These are phyloP conservation scores for Fusarium lyarnte DNA, from an alignment of 2,329 filamentous ascomycete genomes.

Conservation along the genomic window DNA sequence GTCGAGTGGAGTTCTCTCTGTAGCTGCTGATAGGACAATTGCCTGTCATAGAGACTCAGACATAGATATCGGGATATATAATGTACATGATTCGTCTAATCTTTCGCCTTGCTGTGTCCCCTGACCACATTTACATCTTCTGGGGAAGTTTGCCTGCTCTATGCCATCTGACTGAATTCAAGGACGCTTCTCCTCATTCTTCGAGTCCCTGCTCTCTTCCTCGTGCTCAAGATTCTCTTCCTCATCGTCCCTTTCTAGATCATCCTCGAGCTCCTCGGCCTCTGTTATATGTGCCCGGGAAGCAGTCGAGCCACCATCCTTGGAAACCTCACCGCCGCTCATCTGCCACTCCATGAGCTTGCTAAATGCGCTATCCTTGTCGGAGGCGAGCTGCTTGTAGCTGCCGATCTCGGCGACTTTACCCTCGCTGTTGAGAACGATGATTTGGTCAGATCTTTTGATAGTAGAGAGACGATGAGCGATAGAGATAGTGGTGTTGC, in stretches of 20 bases:
- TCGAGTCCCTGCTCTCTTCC: slow-evolving; percentile 36
- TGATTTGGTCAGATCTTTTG: slow-evolving; percentile 93
- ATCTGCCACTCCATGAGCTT: slow-evolving; percentile 99
- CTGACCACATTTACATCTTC: slow-evolving; percentile 34
- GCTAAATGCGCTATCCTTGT: slow-evolving; percentile 84
- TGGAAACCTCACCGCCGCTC: slow-evolving; percentile 77
- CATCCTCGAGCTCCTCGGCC: slow-evolving; percentile 62
- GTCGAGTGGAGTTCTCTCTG: slow-evolving; percentile 43
- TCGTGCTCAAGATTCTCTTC: slow-evolving; percentile 47
- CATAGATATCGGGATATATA: slow-evolving; percentile 43
- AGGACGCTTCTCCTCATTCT: slow-evolving; percentile 32
- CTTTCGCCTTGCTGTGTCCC: slow-evolving; percentile 14
- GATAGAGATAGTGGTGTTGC: slow-evolving; percentile 97
- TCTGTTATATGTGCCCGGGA: slow-evolving; percentile 58
- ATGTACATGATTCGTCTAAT: slow-evolving; percentile 44
- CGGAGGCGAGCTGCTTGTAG: slow-evolving; percentile 78
- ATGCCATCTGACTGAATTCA: slow-evolving; percentile 14
- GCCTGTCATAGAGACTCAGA: slow-evolving; percentile 37
- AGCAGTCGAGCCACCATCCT: slow-evolving; percentile 49
- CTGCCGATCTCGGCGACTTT: slow-evolving; percentile 90
- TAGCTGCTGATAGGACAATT: slow-evolving; percentile 21
- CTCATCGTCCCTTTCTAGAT: slow-evolving; percentile 54
- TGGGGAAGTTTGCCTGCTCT: slow-evolving; percentile 6
- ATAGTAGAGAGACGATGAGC: slow-evolving; percentile 96
- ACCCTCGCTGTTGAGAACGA: slow-evolving; percentile 87